Conservation (phyloP, 345 rosid genomes). For the Aquilaria malaccensis region DNA sequence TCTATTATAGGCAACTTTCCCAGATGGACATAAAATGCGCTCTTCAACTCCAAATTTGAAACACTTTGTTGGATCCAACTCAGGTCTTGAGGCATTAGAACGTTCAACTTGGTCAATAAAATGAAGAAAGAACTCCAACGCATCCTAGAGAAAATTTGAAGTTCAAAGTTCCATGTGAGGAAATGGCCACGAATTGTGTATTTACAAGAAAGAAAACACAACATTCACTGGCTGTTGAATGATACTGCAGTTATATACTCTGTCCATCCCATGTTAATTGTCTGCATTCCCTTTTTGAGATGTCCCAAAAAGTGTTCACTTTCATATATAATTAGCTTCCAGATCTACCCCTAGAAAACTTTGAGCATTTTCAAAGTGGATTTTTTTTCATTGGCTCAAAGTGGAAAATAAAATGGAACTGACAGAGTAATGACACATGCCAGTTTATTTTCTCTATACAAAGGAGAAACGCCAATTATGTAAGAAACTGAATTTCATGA, state of each 20-base stretch:
- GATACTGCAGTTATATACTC: no score
- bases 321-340: no score
- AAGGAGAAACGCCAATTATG: neutral
- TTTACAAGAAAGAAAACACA: neutral
- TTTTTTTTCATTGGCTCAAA: neutral
- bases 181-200: neutral
- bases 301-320: no score
- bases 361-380: no score
- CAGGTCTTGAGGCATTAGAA: slow-evolving; percentile 45
- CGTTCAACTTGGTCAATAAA: slow-evolving; percentile 94
- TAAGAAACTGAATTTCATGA: neutral
- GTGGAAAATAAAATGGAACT: neutral
- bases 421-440: neutral
- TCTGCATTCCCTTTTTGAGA: no score
- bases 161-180: slow-evolving; percentile 8
- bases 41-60: slow-evolving; percentile 98
- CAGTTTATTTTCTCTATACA: no score
- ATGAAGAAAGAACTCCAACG: slow-evolving; percentile 91
- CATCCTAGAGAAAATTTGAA: slow-evolving; percentile 56
- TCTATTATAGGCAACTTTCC: slow-evolving; percentile 82
- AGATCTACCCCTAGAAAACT: no score
- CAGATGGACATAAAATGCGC: slow-evolving; percentile 80
- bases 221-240: neutral
- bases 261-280: no score
- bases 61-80: slow-evolving; percentile 78